These are phyloP conservation scores for Colletotrichum sp. DNA, from an alignment of 2,329 filamentous ascomycete genomes.

Conservation along the genomic window DNA sequence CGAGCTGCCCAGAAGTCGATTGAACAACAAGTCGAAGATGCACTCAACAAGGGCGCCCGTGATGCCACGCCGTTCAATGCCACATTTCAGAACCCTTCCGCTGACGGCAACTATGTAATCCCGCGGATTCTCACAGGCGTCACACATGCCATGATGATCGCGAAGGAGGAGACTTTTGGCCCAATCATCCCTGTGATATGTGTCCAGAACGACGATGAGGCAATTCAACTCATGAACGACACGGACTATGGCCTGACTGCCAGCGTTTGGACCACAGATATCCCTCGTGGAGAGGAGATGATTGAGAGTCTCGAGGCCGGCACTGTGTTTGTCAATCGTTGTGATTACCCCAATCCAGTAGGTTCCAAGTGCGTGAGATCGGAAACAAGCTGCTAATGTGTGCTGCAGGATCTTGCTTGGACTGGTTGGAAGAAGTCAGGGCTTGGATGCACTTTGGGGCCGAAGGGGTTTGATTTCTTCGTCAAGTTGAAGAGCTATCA, in stretches of 20 bases:
- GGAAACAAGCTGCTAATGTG: background rate
- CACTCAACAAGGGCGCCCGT: slow-evolving; percentile 67
- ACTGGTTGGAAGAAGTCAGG: slow-evolving; percentile 98
- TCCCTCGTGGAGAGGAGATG: background rate
- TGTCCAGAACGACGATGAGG: slow-evolving; percentile 81
- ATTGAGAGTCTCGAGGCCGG: background rate
- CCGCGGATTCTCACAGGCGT: slow-evolving; percentile 83
- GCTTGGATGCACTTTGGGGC: slow-evolving; percentile 87
- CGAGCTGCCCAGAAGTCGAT: slow-evolving; percentile 65
- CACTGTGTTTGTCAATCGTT: background rate
- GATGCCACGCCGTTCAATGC: slow-evolving; percentile 61
- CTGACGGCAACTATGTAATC: slow-evolving; percentile 64
- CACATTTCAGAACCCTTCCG: slow-evolving; percentile 61
- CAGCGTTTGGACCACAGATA: slow-evolving; percentile 78
- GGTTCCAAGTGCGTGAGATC: background rate
- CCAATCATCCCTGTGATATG: slow-evolving; percentile 93
- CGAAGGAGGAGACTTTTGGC: slow-evolving; percentile 94
- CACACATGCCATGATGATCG: slow-evolving; percentile 81
- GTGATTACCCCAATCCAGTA: background rate
- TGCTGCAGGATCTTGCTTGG: slow-evolving; percentile 92
- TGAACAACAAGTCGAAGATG: slow-evolving; percentile 66
- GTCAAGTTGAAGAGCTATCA: slow-evolving; percentile 89
- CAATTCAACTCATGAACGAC: slow-evolving; percentile 87
- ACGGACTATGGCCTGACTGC: slow-evolving; percentile 92
- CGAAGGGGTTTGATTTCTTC: slow-evolving; percentile 92